Evolutionary conservation across 2,329 filamentous ascomycete genomes (phyloP).

Genomic region (Paecilomyces niveus): DNA sequence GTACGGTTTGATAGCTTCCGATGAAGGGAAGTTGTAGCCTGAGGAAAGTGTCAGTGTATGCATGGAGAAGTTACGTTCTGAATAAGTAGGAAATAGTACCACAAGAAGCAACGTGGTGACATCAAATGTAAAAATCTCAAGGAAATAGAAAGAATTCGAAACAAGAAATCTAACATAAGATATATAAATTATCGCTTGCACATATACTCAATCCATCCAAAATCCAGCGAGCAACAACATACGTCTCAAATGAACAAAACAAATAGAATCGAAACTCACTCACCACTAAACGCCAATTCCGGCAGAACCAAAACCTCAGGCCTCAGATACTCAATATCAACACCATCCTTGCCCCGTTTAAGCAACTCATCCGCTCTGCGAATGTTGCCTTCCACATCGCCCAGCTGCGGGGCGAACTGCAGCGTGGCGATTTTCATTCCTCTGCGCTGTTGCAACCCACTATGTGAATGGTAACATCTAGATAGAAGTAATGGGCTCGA

Average conservation of each 20-base stretch:
- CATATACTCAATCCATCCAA: no score
- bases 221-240: background rate
- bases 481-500: background rate
- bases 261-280: slow-evolving; percentile 6
- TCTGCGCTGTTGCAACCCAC: background rate
- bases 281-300: slow-evolving; percentile 56
- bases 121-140: background rate
- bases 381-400: slow-evolving; percentile 40
- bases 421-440: slow-evolving; percentile 42
- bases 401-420: slow-evolving; percentile 38
- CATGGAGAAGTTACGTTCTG: background rate
- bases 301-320: slow-evolving; percentile 55
- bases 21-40: slow-evolving; percentile 58
- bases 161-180: no score
- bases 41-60: background rate
- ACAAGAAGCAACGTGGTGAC: background rate
- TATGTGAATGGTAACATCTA: background rate
- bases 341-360: slow-evolving; percentile 20
- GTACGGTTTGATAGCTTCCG: slow-evolving; percentile 50
- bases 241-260: background rate
- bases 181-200: no score
- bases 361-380: slow-evolving; percentile 36
- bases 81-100: background rate
- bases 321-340: slow-evolving; percentile 17
- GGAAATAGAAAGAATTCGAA: background rate